Conservation (phyloP, 345 rosid genomes). For the Populus nigra region DNA sequence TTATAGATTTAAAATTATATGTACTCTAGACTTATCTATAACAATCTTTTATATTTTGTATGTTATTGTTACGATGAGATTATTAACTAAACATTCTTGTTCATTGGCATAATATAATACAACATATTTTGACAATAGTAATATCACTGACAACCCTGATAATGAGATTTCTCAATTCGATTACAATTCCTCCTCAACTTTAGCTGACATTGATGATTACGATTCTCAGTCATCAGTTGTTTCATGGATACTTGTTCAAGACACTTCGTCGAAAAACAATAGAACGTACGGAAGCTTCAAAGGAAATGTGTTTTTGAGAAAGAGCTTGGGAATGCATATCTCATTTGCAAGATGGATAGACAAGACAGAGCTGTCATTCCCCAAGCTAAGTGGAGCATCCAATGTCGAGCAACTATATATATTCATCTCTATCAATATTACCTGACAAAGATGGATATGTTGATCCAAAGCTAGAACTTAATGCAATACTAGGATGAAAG, state of each 20-base stretch:
- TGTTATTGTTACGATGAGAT: too few species aligned
- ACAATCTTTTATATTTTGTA: too few species aligned
- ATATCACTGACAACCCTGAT: conserved; percentile 2
- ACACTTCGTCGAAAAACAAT: conserved; percentile 24
- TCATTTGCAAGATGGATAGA: conserved; percentile 24
- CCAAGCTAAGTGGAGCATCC: conserved; percentile 27
- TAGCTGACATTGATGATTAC: conserved; percentile 34
- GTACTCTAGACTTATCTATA: rapidly evolving
- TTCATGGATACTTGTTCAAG: conserved; percentile 39
- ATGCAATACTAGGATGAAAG: conserved; percentile 16
- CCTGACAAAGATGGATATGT: background rate
- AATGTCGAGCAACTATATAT: conserved; percentile 5
- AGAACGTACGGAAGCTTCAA: conserved; percentile 29
- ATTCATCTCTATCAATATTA: background rate
- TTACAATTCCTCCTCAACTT: conserved; percentile 26
- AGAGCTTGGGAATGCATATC: conserved; percentile 31
- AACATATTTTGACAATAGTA: background rate
- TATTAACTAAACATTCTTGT: too few species aligned
- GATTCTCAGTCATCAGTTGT: conserved; percentile 38
- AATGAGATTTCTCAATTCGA: conserved; percentile 15
- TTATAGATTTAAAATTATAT: too few species aligned
- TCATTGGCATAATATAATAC: too few species aligned
- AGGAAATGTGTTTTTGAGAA: conserved; percentile 20
- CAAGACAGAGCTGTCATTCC: conserved; percentile 28
- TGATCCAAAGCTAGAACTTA: conserved; percentile 21